Base-by-base conservation (phyloP, 2,329 filamentous ascomycete species). In the Setomelanomma holmii region DNA sequence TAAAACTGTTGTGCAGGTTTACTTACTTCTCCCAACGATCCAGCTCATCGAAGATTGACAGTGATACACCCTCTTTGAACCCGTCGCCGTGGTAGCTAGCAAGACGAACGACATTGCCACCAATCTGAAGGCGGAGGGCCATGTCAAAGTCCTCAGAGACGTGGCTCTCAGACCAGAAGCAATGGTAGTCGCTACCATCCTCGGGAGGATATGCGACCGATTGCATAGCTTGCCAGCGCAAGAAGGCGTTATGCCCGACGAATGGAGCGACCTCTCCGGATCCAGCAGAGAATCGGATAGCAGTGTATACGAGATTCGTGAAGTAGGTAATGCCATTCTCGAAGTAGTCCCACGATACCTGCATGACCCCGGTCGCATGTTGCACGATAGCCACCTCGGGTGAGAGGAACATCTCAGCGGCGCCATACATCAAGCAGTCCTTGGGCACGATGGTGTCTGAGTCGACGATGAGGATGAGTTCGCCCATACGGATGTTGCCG, bases 401-500 rank as follows among this genome's bases (percentile, higher is more conserved):
- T 1, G 87, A 89, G 66, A 88, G 86, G 67, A 91, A 88, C 88
- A 92, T 90, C 67, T 92, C 89, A 39, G 86, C 89, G 23, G 89
- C 88, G 39, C 88, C 88, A 68, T 92, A 89, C n/a, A 92, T 80
- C 53, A 92, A 80, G 67, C 89, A 92, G 71, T 91, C 89, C 40
- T 82, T 78, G 0, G 89, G 89, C 19, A 66, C 63, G 21, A 59
- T 57, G 36, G 53, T 56, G 17, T 60, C 58, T 2, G 59, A 60
- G 38, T 67, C 62, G 51, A 65, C 89, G 51, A 91, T 78, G 27
- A 89, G 77, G 54, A 92, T 89, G 70, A 91, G 91, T 74, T 95
- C 90, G 48, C 91, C 91, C 39, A 95, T 80, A 44, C 90, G 89
- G 61, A 96, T 88, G 73, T 95, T 91, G 52, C 90, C 90, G 68